Percentiles rank a stretch among this genome's conserved stretches.
These are phyloP conservation scores for Fusarium sp. DNA, from an alignment of 2,329 filamentous ascomycete species.

Conservation along the genomic window DNA sequence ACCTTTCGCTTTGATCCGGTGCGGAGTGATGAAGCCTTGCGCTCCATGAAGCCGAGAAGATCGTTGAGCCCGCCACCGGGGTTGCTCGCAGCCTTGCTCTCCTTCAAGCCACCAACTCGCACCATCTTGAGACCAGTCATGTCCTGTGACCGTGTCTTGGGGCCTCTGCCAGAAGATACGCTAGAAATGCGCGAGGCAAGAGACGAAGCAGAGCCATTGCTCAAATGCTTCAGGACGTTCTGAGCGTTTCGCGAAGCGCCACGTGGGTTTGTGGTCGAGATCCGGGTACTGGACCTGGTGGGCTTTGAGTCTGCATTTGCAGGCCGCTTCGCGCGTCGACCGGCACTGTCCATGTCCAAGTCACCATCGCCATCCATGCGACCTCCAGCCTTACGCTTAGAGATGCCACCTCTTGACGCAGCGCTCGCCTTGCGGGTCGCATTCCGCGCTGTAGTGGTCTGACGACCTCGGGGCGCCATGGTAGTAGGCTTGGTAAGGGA, in stretches of 20 bases:
- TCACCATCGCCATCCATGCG: conserved; percentile 68
- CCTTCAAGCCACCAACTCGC: conserved; percentile 71
- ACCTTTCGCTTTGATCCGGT: conserved; percentile 62
- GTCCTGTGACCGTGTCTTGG: conserved; percentile 39
- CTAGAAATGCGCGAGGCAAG: conserved; percentile 52
- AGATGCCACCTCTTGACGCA: conserved; percentile 61
- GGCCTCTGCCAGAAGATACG: conserved; percentile 40
- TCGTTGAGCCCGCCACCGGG: conserved; percentile 74
- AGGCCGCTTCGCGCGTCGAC: conserved; percentile 50
- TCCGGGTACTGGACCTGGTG: conserved; percentile 44
- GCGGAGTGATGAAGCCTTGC: conserved; percentile 71
- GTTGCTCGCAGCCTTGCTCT: conserved; percentile 76
- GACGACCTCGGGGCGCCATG: conserved; percentile 53
- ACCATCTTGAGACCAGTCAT: conserved; percentile 50
- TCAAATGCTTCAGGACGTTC: conserved; percentile 58
- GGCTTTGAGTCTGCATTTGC: conserved; percentile 43
- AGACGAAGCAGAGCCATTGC: conserved; percentile 48
- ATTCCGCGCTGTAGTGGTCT: conserved; percentile 46
- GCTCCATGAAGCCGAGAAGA: conserved; percentile 76
- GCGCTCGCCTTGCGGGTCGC: conserved; percentile 47
- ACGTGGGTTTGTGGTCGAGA: conserved; percentile 44
- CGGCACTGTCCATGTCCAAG: conserved; percentile 66
- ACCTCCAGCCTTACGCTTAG: conserved; percentile 57
- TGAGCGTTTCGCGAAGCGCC: conserved; percentile 55
- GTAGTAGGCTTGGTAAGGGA: conserved; percentile 9